Base-by-base conservation (phyloP, 768 basidiomycete species). In the Russula ochroleuca region DNA sequence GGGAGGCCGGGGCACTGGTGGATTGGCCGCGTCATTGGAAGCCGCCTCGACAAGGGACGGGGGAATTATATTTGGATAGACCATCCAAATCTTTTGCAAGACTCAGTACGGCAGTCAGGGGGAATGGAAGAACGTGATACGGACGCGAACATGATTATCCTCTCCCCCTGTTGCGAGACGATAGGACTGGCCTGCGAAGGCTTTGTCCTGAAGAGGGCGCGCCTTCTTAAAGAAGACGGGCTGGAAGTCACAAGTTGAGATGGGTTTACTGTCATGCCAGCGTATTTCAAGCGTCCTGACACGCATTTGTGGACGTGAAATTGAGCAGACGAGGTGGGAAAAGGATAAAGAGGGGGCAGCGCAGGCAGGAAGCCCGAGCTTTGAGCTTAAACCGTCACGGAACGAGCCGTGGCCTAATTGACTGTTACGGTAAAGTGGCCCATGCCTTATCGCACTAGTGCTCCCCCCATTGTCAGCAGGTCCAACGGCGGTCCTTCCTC, bases 231-330 rank as follows among this genome's bases (percentile, higher is more conserved):
- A 90, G 1, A 89, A 78, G 37, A 86, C 73, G 21, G 92, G 88
- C 72, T 98, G 97, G 72, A 97, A 97, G 79, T 99, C 97, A 75
- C 92, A 93, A 17, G 94, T 92, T 49, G 93, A 95, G 75, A 99
- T 95, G 50, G 94, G 94, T 72, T 92, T 92, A 74, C 83, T 86
- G 79, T 94, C 94, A 80, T 97, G 94, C 94, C 94, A 97, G 67
- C 94, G 83, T 72, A 97, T 97, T 78, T 95, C 94, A 50, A 95
- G 83, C 4, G 92, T 93, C 64, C 90, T 83, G 73, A 90, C 91
- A 65, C 91, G 87, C 92, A 94, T 94, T 38, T 37, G 65, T 67
- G 65, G 47, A 61, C 63, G 69, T 64, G 68, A 64, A 41, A 38
- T 38, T 15, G 57, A 10, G 33, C 43, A 50, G 11, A 45, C n/a